Conservation (phyloP, 352 stramenopile species). For the Phytophthora pini region DNA sequence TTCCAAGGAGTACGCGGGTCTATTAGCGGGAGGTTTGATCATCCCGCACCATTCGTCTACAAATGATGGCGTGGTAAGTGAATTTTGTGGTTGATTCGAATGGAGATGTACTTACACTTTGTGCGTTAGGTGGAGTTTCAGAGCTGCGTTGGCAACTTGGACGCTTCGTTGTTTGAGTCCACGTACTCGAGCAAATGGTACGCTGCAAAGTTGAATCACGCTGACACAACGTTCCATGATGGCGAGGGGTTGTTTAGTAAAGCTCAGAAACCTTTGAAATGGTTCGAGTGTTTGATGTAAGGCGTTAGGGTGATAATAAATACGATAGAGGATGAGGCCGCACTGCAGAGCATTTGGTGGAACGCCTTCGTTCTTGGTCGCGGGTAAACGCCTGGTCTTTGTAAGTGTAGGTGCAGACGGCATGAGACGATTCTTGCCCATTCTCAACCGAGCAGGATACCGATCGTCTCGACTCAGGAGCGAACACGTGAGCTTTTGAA, state of each 20-base stretch:
- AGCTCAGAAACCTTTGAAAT: constrained; percentile 62
- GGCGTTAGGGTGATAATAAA: too few relatives aligned
- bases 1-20: constrained; percentile 41
- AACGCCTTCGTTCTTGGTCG: too few relatives aligned
- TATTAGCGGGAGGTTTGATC: constrained; percentile 39
- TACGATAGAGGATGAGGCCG: too few relatives aligned
- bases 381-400: background rate
- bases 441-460: too few relatives aligned
- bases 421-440: background rate
- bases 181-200: constrained; percentile 54
- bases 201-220: constrained; percentile 58
- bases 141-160: constrained; percentile 53
- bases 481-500: too few relatives aligned
- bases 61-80: constrained; percentile 62
- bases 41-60: constrained; percentile 53
- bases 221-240: constrained; percentile 62
- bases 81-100: too few relatives aligned
- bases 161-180: constrained; percentile 38
- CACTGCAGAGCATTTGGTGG: too few relatives aligned
- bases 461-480: too few relatives aligned
- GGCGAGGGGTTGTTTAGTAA: constrained; percentile 55
- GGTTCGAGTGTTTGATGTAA: constrained; percentile 62
- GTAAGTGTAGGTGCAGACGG: background rate
- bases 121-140: constrained; percentile 54
- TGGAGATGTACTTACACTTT: too few relatives aligned